phyloP scores from a whole-genome alignment of 768 basidiomycete species.

The Naganishia vaughanmartiniae region DNA sequence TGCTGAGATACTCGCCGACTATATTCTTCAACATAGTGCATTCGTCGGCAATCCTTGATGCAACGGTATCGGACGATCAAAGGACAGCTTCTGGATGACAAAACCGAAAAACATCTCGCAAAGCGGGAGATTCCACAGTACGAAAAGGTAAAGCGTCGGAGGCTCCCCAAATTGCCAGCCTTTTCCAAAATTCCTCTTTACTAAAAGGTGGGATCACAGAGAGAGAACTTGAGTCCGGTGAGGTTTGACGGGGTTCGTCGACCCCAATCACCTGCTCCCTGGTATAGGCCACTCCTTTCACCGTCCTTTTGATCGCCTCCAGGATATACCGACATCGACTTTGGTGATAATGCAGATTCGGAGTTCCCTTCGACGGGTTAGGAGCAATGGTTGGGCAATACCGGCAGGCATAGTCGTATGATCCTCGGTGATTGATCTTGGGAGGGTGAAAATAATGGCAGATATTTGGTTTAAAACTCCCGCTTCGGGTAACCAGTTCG shows the following conservation, averaged over 20 bases:
- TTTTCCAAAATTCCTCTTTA: neutral
- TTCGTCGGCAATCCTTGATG: neutral
- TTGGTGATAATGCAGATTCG: neutral
- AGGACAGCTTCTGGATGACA: neutral
- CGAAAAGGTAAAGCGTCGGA: slow-evolving; percentile 1
- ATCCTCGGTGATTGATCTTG: neutral
- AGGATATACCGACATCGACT: neutral
- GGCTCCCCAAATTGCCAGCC: neutral
- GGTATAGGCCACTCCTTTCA: neutral
- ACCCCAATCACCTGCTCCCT: neutral
- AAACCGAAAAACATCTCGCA: neutral
- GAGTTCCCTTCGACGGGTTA: neutral
- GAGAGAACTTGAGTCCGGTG: neutral
- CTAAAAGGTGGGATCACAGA: neutral
- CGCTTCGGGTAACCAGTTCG: too few relatives aligned
- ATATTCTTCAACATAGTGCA: neutral
- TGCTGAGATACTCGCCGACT: neutral
- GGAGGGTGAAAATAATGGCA: neutral
- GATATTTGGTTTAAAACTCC: neutral
- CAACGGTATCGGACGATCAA: slow-evolving; percentile 3
- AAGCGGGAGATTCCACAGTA: neutral
- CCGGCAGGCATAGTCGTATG: neutral
- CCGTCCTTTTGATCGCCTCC: neutral
- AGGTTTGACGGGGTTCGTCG: neutral
- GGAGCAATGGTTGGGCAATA: neutral